Evolutionary conservation across 2,329 filamentous ascomycete species (phyloP).

Genomic region (Alternaria incomplexa): DNA sequence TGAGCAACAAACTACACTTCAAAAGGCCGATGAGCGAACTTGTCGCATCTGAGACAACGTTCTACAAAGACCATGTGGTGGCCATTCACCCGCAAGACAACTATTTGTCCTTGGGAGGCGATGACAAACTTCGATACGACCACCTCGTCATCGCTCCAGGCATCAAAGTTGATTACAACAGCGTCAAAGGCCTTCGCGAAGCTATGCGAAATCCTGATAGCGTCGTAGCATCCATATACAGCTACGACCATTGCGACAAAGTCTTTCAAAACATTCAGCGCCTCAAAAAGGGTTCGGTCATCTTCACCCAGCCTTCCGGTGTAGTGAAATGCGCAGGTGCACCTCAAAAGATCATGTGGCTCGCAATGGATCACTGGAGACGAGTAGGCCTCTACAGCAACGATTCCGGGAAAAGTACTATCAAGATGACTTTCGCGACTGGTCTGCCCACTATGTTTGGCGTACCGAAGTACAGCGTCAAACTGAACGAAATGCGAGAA

Average conservation of each 20-base stretch:
- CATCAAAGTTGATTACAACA: conserved; percentile 35
- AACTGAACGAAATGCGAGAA: conserved; percentile 42
- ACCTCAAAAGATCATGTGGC: conserved; percentile 52
- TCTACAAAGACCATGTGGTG: conserved; percentile 62
- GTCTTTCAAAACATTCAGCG: conserved; percentile 36
- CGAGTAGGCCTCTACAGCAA: conserved; percentile 40
- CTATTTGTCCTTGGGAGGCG: conserved; percentile 60
- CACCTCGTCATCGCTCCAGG: conserved; percentile 67
- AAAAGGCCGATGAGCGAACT: conserved; percentile 58
- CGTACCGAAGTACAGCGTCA: conserved; percentile 48
- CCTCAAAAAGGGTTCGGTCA: conserved; percentile 40
- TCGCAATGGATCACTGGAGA: conserved; percentile 48
- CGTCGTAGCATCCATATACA: conserved; percentile 46
- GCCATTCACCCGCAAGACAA: conserved; percentile 64
- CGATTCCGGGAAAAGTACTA: conserved; percentile 27
- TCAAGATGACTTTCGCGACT: conserved; percentile 48
- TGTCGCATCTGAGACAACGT: conserved; percentile 64
- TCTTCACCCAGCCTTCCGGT: conserved; percentile 49
- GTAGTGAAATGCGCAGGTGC: conserved; percentile 49
- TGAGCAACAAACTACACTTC: conserved; percentile 67
- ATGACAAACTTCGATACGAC: conserved; percentile 65
- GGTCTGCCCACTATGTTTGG: conserved; percentile 50
- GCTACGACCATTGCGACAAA: conserved; percentile 48
- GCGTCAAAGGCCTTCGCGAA: conserved; percentile 41
- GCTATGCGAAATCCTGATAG: conserved; percentile 42